Evolutionary conservation across 306 rosid genomes (phyloP), one percentile per base, ranked within the genome.

Genomic region (Benincasa hispida): DNA sequence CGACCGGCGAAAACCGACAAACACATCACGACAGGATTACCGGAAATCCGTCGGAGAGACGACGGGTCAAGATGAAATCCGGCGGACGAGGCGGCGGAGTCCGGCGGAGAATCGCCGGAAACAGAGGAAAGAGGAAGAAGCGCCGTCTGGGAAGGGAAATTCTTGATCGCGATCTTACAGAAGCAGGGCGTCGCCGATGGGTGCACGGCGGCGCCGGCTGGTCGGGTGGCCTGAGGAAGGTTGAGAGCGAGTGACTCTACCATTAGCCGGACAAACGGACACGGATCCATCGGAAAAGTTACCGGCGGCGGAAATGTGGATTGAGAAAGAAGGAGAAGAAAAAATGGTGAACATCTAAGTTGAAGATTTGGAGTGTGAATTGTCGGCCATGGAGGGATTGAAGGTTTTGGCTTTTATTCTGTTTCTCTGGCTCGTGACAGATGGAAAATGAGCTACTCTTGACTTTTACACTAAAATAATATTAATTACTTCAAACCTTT

Each of bases 151-250:
- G 91, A 83, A 0, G 95, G 93, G 77, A 87, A 89, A 53, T 57
- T 72, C 30, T 79, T 87, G 42, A 90, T 82, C 8, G 76, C 76
- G 28, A 94, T 86, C 47, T 83, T 79, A 87, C 95, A 91, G 84
- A 90, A 94, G 65, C 98, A 94, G 0, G 98, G 98, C 0, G 95
- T 87, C 50, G 97, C 72, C 3, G 98, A 91, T 0, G 98, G 91
- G 83, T 94, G 96, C 22, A 94, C 86, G 1, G 93, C 92, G 0
- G 93, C 65, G 0, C 87, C 76, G 10, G 94, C 80, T 0, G 89
- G 86, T 53, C 73, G 80, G 32, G 96, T 80, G 10, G 86, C 77
- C 9, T 79, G 76, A 0, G 97, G 97, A 58, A 94, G 96, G 63
- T 85, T 87, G 0, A 94, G 85, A 30, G 97, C 85, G 3, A 94